Evolutionary conservation across 139 green algal genomes (phyloP), one percentile per base, ranked within the genome.

Genomic region (Chlamydomonas sphaeroides): DNA sequence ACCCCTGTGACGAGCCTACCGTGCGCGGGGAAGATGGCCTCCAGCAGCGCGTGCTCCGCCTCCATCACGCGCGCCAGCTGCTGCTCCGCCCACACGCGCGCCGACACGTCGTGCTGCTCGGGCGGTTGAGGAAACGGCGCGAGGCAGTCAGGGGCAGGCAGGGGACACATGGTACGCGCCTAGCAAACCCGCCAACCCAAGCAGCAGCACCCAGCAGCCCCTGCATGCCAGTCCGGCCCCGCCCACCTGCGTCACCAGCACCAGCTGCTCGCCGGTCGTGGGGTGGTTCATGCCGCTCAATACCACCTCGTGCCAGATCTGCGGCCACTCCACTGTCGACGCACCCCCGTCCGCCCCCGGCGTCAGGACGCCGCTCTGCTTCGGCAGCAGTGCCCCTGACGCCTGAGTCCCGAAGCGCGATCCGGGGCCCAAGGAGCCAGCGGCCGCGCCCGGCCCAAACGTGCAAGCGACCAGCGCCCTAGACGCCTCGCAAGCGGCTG

Each of bases 301-400:
- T 15, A 80, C 72, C 72, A 80, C 72, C 56, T 80, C 72, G 36
- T 80, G 72, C 72, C 72, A 80, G 0, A 39, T 4, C 48, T 25
- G 0, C 21, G 20, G 26, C 69, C n/a, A n/a, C 32, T 36, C n/a
- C 45, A 5, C 53, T 17, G 53, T 17, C 17, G 53, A 28, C 53
- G 23, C 53, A 26, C 53, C 53, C 53, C 21, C 17, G 11, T 17
- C 53, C 15, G 53, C 17, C 53, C 11, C 53, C 53, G 53, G 11
- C 53, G 11, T 17, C 21, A 62, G 20, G 17, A 10, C 53, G 53
- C 20, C 53, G 20, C 53, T 7, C 5, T 62, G 53, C 53, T 62
- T 17, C 53, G 45, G 45, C 11, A 21, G 45, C 45, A 10, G 45
- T 14, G 11, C 11, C 14, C 45, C 10, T 53, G 45, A 53, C 45